Evolutionary conservation across 257 asterid genomes (phyloP).

Genomic region (Oldenlandia corymbosa): DNA sequence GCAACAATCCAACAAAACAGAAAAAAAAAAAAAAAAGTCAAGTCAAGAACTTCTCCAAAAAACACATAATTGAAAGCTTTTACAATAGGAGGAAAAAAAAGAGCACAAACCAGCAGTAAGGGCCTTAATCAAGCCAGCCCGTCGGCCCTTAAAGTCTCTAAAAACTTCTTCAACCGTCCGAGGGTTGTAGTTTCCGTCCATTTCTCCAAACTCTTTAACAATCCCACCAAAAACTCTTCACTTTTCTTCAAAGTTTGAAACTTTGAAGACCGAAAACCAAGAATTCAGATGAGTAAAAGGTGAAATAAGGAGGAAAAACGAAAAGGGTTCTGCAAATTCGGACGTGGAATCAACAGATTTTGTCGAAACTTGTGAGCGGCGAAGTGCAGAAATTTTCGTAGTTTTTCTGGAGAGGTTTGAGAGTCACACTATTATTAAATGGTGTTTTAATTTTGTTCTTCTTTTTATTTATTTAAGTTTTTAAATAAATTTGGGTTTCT

Average conservation of each 20-base stretch:
- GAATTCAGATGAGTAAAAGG: background rate
- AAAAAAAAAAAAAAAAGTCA: background rate
- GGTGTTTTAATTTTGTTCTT: background rate
- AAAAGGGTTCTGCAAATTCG: background rate
- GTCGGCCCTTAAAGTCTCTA: constrained; percentile 40
- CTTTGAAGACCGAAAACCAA: background rate
- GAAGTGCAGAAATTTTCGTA: background rate
- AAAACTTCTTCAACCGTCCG: constrained; percentile 41
- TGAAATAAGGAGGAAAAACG: background rate
- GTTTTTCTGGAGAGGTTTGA: background rate
- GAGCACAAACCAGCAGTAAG: constrained; percentile 38
- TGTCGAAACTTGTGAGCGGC: too few species aligned
- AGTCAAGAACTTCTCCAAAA: background rate
- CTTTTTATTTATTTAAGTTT: too few species aligned
- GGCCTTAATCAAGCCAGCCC: constrained; percentile 38
- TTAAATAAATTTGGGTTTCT: too few species aligned
- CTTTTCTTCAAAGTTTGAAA: background rate
- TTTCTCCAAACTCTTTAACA: background rate
- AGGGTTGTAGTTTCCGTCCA: constrained; percentile 27
- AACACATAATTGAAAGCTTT: background rate
- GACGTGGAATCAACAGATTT: background rate
- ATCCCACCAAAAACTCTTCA: background rate
- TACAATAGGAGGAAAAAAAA: background rate
- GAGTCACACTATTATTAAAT: background rate
- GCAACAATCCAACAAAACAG: constrained; percentile 3